A percentile compares a stretch with the other conserved stretches of the same genome.
These are phyloP conservation scores for Globisporangium sylvaticum DNA, from an alignment of 352 stramenopile species.

Conservation along the genomic window DNA sequence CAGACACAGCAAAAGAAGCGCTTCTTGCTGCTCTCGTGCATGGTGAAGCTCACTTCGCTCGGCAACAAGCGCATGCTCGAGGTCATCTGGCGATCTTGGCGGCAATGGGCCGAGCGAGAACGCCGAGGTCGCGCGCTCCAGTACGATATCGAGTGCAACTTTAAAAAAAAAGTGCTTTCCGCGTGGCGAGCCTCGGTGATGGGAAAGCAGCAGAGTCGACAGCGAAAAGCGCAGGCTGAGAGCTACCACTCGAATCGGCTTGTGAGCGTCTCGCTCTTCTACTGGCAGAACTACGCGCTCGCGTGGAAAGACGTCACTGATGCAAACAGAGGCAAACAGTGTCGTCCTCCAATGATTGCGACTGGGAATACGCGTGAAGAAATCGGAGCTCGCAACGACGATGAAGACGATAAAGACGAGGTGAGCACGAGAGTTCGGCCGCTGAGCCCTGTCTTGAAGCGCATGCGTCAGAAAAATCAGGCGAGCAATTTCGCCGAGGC, in stretches of 20 bases:
- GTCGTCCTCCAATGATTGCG: neutral
- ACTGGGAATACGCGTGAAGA: neutral
- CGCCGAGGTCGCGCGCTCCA: conserved; percentile 8
- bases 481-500: neutral
- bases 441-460: conserved; percentile 58
- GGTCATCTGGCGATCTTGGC: conserved; percentile 25
- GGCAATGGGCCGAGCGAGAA: conserved; percentile 5
- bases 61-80: conserved; percentile 14
- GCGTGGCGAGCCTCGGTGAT: conserved; percentile 15
- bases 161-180: conserved; percentile 3
- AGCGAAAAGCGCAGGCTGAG: conserved; percentile 16
- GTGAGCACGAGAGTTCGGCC: conserved; percentile 15
- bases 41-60: conserved; percentile 43
- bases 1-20: conserved; percentile 30
- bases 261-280: conserved; percentile 47
- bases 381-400: neutral
- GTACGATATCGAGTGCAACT: conserved; percentile 5
- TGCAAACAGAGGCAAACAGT: conserved; percentile 4
- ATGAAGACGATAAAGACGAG: conserved; percentile 17
- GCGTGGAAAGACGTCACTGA: conserved; percentile 52
- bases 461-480: conserved; percentile 28
- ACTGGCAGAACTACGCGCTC: conserved; percentile 76
- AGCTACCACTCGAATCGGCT: conserved; percentile 30
- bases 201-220: conserved; percentile 6
- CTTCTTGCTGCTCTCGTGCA: conserved; percentile 44